Conservation (phyloP, 179 eudicot genomes). For the Monotropa hypopitys region DNA sequence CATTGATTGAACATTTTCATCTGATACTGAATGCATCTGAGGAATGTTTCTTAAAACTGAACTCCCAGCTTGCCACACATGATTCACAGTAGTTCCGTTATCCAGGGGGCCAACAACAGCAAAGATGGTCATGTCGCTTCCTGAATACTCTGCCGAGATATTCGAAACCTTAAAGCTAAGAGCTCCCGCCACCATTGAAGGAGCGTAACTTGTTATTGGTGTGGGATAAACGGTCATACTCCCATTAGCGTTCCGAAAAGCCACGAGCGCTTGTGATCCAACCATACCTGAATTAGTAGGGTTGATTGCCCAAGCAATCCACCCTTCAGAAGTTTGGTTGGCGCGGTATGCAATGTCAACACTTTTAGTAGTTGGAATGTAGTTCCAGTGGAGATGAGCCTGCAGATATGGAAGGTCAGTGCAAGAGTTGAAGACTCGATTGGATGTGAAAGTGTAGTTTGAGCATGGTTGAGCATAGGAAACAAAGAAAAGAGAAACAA, state of each 20-base stretch:
- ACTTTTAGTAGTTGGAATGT: constrained; percentile 14
- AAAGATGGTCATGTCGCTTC: constrained; percentile 33
- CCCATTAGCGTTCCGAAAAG: constrained; percentile 25
- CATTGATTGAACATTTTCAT: constrained; percentile 17
- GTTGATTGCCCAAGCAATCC: constrained; percentile 59
- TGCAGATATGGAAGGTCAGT: constrained; percentile 27
- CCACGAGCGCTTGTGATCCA: constrained; percentile 49
- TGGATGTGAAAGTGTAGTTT: constrained; percentile 24
- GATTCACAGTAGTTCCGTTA: constrained; percentile 27
- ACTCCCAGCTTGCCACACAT: constrained; percentile 61
- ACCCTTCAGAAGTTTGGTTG: constrained; percentile 19
- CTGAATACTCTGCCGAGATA: constrained; percentile 20
- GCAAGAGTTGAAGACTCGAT: constrained; percentile 27
- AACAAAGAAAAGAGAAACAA: constrained; percentile 9
- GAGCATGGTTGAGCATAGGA: constrained; percentile 25
- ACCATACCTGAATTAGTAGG: constrained; percentile 31
- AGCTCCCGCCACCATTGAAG: constrained; percentile 13
- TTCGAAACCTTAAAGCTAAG: constrained; percentile 32
- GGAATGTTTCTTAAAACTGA: constrained; percentile 10
- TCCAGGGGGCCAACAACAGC: constrained; percentile 35
- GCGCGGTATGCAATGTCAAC: constrained; percentile 36
- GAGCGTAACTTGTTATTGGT: constrained; percentile 3
- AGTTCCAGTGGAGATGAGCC: constrained; percentile 46
- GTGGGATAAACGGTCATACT: constrained; percentile 26
- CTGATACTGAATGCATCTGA: constrained; percentile 15